A percentile compares a stretch with the other conserved stretches of the same genome.
Conservation (phyloP, 2,329 filamentous ascomycete genomes). For the Talaromyces islandicus region DNA sequence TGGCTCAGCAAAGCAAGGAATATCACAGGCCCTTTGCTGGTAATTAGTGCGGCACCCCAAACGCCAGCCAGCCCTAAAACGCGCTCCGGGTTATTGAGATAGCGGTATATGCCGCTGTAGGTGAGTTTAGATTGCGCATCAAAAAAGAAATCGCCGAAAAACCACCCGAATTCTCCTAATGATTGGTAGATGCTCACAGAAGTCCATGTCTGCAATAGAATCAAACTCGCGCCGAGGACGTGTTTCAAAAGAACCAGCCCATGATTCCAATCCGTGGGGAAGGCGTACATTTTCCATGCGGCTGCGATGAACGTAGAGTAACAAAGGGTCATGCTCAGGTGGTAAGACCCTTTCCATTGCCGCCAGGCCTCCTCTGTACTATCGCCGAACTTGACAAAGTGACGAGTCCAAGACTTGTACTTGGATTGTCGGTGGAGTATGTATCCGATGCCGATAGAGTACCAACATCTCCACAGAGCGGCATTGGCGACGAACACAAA, state of each 20-base stretch:
- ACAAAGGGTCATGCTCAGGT: constrained; percentile 85
- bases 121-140: constrained; percentile 82
- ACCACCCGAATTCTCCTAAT: constrained; percentile 96
- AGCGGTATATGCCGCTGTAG: constrained; percentile 96
- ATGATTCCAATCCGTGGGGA: constrained; percentile 81
- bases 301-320: constrained; percentile 84
- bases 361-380: constrained; percentile 87
- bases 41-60: constrained; percentile 92
- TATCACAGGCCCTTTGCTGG: constrained; percentile 81
- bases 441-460: constrained; percentile 77
- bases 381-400: constrained; percentile 96
- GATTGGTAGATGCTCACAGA: constrained; percentile 90
- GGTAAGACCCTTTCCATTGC: constrained; percentile 95
- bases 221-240: constrained; percentile 71
- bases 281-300: constrained; percentile 91
- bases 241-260: constrained; percentile 83
- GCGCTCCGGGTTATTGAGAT: constrained; percentile 94
- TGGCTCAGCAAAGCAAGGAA: constrained; percentile 81
- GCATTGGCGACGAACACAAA: constrained; percentile 77
- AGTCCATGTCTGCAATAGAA: constrained; percentile 88
- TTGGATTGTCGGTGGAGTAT: constrained; percentile 81
- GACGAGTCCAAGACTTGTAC: constrained; percentile 89
- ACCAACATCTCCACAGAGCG: constrained; percentile 81
- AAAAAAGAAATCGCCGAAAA: constrained; percentile 98
- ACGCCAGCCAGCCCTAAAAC: constrained; percentile 90